Base-by-base conservation (phyloP, 176 grass and related monocot species). In the Zea luxurians region DNA sequence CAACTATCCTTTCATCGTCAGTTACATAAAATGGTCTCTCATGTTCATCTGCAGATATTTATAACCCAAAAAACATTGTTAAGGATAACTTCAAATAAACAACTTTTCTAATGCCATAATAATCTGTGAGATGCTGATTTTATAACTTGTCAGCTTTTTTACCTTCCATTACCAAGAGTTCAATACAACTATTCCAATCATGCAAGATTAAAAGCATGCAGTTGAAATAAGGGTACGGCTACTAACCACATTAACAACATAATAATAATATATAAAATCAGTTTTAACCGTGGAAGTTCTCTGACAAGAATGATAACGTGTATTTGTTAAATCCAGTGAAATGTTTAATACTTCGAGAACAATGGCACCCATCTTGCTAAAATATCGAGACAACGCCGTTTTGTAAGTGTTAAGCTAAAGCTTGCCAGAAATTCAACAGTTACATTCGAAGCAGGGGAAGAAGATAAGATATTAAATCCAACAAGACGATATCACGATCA, bases 1-100 rank as follows among this genome's bases (percentile, higher is more conserved):
- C 96, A 76, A 99, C 92, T 85, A 89, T 89, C 78, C 92, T 99
- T 83, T 95, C 96, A 69, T 99, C 96, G 61, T 91, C 83, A 42
- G 64, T 82, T 66, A 89, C 88, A 89, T 89, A 99, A 66, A 92
- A 92, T 78, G 92, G 96, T 46, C 88, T 78, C 42, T 94, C 88
- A 79, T 64, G 62, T 52, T 81, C 81, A 89, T 88, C 89, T 88
- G 82, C 73, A 88, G 20, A 82, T 74, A 85, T 85, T 85, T 77
- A 82, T 69, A 80, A 84, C 48, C 35, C 71, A 80, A 7, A 11
- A 61, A 61, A 4, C 21, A 62, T 62, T 36, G 36, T 62, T 27
- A 71, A 35, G 37, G 27, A 27, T 0, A 48, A 15, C 37, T 16
- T 79, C 38, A 16, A 7, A 50, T 68, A 45, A 45, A 16, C 42